Base-by-base conservation (phyloP, 164 flowering plant genomes). In the Vitis rotundifolia region DNA sequence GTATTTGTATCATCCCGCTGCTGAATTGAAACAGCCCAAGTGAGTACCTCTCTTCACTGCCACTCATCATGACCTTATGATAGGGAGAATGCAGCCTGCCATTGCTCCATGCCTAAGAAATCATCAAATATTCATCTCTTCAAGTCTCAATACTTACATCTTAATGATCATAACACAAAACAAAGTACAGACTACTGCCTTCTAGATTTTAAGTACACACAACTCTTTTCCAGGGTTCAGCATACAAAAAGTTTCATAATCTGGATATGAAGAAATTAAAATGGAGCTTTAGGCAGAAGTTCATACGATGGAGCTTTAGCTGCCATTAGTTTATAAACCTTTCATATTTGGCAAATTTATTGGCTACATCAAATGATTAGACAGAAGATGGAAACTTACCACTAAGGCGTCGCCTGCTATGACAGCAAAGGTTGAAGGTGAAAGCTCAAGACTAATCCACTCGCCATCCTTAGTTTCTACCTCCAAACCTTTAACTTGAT, bases 31-130 rank as follows among this genome's bases (percentile, higher is more conserved):
- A 77, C 15, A 64, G 67, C 2, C 71, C 80, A 11, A 73, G 59
- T 2, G 76, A 52, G 66, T 77, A 73, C 53, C 80, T 64, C 19
- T 67, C 18, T 59, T 59, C 69, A 19, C 59, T 51, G 26, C 67
- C 70, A 31, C 69, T 54, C 76, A 77, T 53, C 2, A 65, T 68
- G 8, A 77, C 80, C 48, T 73, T 49, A 59, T 77, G 80, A 52
- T 55, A 54, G 6, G 73, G 61, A 44, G 80, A 69, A n/a, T 61
- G 56, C 29, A 77, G 50, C 52, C 68, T 59, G 11, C 62, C 58
- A 48, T 77, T 77, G 64, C 80, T 77, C 80, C 80, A 77, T 48
- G 76, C 80, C 80, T 77, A 29, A 37, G 6, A 37, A 37, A 37
- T 37, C 44, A 37, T 5, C 44, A 37, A 37, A 37, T 37, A 37